phyloP scores from a whole-genome alignment of 2,329 filamentous ascomycete species.

The Ophiocordyceps camponoti-saundersi region DNA sequence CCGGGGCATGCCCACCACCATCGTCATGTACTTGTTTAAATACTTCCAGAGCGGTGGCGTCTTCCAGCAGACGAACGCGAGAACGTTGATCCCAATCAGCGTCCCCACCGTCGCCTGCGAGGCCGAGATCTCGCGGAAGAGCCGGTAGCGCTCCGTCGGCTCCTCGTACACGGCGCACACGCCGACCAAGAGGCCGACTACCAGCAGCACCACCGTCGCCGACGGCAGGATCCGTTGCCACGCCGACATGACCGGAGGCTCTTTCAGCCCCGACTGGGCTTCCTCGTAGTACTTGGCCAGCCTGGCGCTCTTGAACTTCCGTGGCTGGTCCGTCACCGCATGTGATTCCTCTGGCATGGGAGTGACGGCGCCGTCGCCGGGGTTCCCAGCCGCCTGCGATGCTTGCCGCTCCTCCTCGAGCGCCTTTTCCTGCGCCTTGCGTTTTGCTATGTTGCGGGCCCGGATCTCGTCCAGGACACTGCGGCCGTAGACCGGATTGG shows the following conservation, averaged over 20 bases:
- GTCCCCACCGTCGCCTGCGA: constrained; percentile 45
- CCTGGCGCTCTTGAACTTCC: constrained; percentile 19
- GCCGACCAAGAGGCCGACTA: constrained; percentile 24
- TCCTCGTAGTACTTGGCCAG: constrained; percentile 22
- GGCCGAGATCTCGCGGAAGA: constrained; percentile 44
- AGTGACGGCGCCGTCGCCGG: constrained; percentile 25
- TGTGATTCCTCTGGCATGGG: constrained; percentile 2
- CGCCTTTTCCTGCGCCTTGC: constrained; percentile 27
- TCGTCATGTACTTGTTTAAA: constrained; percentile 52
- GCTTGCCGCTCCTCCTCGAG: constrained; percentile 22
- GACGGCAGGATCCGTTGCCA: constrained; percentile 40
- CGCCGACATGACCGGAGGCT: constrained; percentile 29
- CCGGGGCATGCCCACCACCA: constrained; percentile 46
- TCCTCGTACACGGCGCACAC: constrained; percentile 35
- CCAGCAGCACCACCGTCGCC: constrained; percentile 25
- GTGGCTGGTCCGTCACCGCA: constrained; percentile 12
- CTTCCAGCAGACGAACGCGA: constrained; percentile 42
- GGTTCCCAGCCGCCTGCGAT: constrained; percentile 20
- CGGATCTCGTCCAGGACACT: constrained; percentile 41
- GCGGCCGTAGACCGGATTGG: constrained; percentile 37
- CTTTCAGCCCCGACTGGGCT: constrained; percentile 32
- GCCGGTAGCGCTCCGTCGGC: constrained; percentile 29
- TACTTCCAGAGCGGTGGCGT: constrained; percentile 46
- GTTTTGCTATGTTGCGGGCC: constrained; percentile 30
- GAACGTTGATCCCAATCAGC: constrained; percentile 42